A percentile compares a stretch with the other conserved stretches of the same genome.
These are phyloP conservation scores for Myxozyma nipponensis DNA, from an alignment of 805 yeast genomes.

Conservation along the genomic window DNA sequence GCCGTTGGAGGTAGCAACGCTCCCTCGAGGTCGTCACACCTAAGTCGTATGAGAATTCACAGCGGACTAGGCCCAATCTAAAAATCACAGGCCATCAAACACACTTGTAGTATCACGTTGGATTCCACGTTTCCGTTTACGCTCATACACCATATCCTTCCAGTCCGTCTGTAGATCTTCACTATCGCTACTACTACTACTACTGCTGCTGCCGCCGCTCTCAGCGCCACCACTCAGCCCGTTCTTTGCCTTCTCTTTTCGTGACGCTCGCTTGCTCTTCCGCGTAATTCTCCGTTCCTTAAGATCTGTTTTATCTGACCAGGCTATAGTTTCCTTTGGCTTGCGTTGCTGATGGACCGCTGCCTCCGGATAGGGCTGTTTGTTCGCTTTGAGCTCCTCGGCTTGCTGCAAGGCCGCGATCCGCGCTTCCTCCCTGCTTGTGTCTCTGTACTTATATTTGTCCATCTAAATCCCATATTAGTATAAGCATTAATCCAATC, in stretches of 20 bases:
- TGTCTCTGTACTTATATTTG: slow-evolving; percentile 59
- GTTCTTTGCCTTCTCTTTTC: slow-evolving; percentile 49
- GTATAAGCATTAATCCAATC: background rate
- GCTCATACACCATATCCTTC: slow-evolving; percentile 73
- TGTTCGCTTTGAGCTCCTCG: slow-evolving; percentile 51
- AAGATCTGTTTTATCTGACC: slow-evolving; percentile 69
- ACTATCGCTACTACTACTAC: slow-evolving; percentile 41
- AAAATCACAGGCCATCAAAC: background rate
- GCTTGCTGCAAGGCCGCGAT: slow-evolving; percentile 25
- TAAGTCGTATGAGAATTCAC: too few relatives aligned
- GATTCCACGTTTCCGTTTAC: slow-evolving; percentile 40
- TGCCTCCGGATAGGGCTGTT: slow-evolving; percentile 33
- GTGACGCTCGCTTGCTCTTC: slow-evolving; percentile 62
- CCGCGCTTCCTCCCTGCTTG: slow-evolving; percentile 59
- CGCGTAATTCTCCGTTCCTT: slow-evolving; percentile 62
- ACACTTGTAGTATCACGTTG: background rate
- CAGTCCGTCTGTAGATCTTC: slow-evolving; percentile 58
- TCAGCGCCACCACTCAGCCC: slow-evolving; percentile 42
- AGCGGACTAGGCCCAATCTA: too few relatives aligned
- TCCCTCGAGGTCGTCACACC: too few relatives aligned
- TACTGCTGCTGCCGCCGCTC: slow-evolving; percentile 40
- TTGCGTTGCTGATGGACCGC: slow-evolving; percentile 40
- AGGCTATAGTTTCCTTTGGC: slow-evolving; percentile 52
- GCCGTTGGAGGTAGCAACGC: too few relatives aligned
- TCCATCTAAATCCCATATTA: slow-evolving; percentile 44